Percentiles rank a stretch among this genome's conserved stretches.
These are phyloP conservation scores for Eragrostis tef DNA, from an alignment of 202 grass and related monocot species.

Conservation along the genomic window DNA sequence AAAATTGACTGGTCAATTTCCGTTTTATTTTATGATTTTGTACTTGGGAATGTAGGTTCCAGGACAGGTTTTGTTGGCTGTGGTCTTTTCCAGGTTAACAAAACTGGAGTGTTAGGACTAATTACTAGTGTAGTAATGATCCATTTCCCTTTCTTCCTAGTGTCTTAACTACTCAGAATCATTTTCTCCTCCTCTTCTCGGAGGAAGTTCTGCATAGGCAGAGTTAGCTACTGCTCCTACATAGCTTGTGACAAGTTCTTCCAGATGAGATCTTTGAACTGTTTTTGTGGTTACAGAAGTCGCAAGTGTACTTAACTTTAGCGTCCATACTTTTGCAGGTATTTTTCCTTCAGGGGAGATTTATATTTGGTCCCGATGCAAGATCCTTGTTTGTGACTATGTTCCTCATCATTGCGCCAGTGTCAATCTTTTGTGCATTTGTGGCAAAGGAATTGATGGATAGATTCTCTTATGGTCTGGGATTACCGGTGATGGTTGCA, in stretches of 20 bases:
- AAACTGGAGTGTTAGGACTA: slow-evolving; percentile 1
- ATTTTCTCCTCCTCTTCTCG: background rate
- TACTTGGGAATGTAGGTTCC: slow-evolving; percentile 43
- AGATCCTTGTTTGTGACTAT: slow-evolving; percentile 84
- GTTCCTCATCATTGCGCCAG: slow-evolving; percentile 64
- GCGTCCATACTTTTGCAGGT: slow-evolving; percentile 47
- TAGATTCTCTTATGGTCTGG: slow-evolving; percentile 66
- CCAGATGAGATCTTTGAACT: slow-evolving; percentile 8
- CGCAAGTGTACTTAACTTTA: slow-evolving; percentile 21
- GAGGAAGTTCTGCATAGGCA: background rate
- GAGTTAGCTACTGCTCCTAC: slow-evolving; percentile 2
- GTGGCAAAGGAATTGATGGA: slow-evolving; percentile 65
- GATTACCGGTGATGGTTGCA: slow-evolving; percentile 60
- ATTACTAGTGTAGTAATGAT: slow-evolving; percentile 37
- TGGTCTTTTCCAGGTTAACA: slow-evolving; percentile 21
- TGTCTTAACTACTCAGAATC: background rate
- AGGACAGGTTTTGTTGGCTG: slow-evolving; percentile 23
- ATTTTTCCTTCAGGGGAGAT: slow-evolving; percentile 72
- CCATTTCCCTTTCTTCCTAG: background rate
- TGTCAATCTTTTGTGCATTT: slow-evolving; percentile 66
- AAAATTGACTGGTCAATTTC: background rate
- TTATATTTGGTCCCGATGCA: slow-evolving; percentile 81
- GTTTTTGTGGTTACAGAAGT: background rate
- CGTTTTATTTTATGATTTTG: slow-evolving; percentile 38
- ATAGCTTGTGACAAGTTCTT: slow-evolving; percentile 1